phyloP scores from a whole-genome alignment of 164 flowering plant species.

The Pachysandra terminalis region DNA sequence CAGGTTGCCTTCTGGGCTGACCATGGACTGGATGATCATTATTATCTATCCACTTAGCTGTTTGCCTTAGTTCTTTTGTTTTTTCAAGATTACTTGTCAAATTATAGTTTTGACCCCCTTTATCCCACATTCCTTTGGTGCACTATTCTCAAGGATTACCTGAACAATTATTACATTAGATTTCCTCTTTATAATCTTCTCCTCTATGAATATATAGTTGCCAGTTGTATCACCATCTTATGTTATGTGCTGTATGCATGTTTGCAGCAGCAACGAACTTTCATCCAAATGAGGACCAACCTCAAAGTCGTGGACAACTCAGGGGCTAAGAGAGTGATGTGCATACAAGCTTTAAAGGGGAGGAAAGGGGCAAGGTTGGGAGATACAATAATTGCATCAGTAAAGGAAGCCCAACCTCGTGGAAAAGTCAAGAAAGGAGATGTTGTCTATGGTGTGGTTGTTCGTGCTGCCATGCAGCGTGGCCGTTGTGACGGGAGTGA shows the following conservation, averaged over 20 bases:
- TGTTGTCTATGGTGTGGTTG: slow-evolving; percentile 80
- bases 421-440: slow-evolving; percentile 91
- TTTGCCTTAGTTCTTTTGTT: no score
- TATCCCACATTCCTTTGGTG: neutral
- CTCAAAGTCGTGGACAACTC: slow-evolving; percentile 94
- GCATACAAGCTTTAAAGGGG: slow-evolving; percentile 80
- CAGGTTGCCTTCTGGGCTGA: no score
- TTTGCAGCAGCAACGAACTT: slow-evolving; percentile 67
- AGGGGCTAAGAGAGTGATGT: slow-evolving; percentile 76
- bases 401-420: slow-evolving; percentile 81
- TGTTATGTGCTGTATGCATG: neutral
- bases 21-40: no score
- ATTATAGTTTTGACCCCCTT: neutral
- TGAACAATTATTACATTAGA: neutral
- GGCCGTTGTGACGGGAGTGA: slow-evolving; percentile 89
- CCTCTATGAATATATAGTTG: neutral
- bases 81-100: no score
- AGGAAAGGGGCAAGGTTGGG: slow-evolving; percentile 90
- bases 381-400: slow-evolving; percentile 80
- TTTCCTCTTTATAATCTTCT: no score
- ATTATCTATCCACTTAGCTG: no score
- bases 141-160: neutral
- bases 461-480: slow-evolving; percentile 87
- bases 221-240: neutral
- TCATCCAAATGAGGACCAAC: slow-evolving; percentile 91